Evolutionary conservation across 345 rosid genomes (phyloP).

Genomic region (Heritiera fomes): DNA sequence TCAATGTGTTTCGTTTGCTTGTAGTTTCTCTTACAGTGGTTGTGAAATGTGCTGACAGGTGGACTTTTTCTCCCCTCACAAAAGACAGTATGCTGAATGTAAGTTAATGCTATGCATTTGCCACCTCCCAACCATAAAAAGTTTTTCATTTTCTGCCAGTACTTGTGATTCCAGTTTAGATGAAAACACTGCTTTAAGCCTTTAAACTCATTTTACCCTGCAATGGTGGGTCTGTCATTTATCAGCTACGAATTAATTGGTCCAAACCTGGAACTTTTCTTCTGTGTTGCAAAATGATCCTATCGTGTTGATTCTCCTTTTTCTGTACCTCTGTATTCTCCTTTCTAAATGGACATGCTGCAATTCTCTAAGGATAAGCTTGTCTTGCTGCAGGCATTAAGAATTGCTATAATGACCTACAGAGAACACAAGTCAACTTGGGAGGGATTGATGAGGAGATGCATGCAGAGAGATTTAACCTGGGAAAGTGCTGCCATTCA

Average conservation of each 20-base stretch:
- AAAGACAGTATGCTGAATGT: constrained; percentile 79
- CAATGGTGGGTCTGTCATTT: background rate
- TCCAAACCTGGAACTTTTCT: background rate
- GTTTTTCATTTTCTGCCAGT: background rate
- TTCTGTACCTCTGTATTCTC: background rate
- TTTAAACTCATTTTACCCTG: background rate
- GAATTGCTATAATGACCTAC: constrained; percentile 63
- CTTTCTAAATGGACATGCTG: background rate
- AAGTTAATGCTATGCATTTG: constrained; percentile 29
- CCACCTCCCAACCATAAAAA: background rate
- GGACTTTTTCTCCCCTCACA: constrained; percentile 78
- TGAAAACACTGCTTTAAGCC: background rate
- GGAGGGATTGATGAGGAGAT: constrained; percentile 79
- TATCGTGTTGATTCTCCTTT: background rate
- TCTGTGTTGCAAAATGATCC: background rate
- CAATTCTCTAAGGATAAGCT: background rate
- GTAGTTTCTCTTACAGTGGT: background rate
- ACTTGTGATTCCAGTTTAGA: background rate
- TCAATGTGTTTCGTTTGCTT: background rate
- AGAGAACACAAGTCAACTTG: constrained; percentile 72
- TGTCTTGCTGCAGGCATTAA: constrained; percentile 51
- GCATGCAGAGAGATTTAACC: constrained; percentile 64
- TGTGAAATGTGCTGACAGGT: constrained; percentile 47
- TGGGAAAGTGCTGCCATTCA: constrained; percentile 90
- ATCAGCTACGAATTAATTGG: background rate